Conservation (phyloP, 192 early-diverging fungal species). For the Coemansia sp. region DNA sequence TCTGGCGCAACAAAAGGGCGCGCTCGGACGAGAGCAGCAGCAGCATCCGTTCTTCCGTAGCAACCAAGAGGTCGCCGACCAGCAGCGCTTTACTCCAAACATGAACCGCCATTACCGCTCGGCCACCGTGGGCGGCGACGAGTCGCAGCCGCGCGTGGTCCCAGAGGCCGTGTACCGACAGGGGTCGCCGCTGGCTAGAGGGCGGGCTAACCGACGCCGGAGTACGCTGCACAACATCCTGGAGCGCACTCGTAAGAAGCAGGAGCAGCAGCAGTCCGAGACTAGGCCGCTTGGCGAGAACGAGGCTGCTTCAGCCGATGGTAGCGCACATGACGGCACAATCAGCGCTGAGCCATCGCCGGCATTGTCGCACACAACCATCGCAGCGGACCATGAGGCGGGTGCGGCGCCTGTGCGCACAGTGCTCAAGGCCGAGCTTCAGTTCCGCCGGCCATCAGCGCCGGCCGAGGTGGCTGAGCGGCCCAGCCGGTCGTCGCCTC, state of each 20-base stretch:
- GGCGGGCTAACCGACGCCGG: slow-evolving; percentile 36
- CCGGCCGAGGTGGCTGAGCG: slow-evolving; percentile 16
- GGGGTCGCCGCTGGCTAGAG: slow-evolving; percentile 35
- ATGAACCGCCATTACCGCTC: slow-evolving; percentile 55
- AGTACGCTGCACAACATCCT: slow-evolving; percentile 51
- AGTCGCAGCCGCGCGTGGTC: slow-evolving; percentile 20
- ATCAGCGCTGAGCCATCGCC: slow-evolving; percentile 12
- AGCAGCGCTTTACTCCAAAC: slow-evolving; percentile 51
- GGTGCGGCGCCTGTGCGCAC: slow-evolving; percentile 22
- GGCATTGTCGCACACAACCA: background rate
- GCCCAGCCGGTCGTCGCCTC: slow-evolving; percentile 28
- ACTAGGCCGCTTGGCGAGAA: slow-evolving; percentile 1
- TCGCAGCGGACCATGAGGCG: background rate
- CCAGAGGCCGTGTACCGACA: slow-evolving; percentile 26
- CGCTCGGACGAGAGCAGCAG: slow-evolving; percentile 8
- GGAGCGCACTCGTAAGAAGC: slow-evolving; percentile 45
- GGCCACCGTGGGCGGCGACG: slow-evolving; percentile 43
- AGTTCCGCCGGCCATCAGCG: slow-evolving; percentile 28
- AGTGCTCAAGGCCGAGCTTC: slow-evolving; percentile 53
- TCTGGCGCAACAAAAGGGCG: slow-evolving; percentile 2
- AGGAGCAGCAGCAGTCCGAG: slow-evolving; percentile 14
- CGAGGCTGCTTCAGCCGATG: slow-evolving; percentile 1
- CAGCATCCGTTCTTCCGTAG: slow-evolving; percentile 2
- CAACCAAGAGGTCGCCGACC: slow-evolving; percentile 13
- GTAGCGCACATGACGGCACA: background rate